Conservation (phyloP, 148 eudicot genomes). For the Vaccinium vitisidaea region DNA sequence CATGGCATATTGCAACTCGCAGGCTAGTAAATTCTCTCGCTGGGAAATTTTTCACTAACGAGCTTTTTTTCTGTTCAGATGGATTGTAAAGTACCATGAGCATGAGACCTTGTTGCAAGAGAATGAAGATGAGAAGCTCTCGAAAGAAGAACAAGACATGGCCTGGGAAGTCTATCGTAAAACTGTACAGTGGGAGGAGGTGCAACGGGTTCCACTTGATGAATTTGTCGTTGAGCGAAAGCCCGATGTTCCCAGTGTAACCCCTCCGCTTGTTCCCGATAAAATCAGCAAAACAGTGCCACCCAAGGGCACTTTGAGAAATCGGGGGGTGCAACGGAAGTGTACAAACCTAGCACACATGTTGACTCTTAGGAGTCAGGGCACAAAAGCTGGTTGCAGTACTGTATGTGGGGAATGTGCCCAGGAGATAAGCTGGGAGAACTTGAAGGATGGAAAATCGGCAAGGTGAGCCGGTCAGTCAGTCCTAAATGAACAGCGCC, state of each 20-base stretch:
- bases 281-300: conserved; percentile 14
- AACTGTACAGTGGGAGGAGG: conserved; percentile 77
- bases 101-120: conserved; percentile 92
- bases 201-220: conserved; percentile 50
- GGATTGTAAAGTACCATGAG: conserved; percentile 91
- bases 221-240: conserved; percentile 34
- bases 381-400: conserved; percentile 58
- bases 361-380: conserved; percentile 67
- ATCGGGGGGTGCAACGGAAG: conserved; percentile 40
- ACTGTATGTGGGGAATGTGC: conserved; percentile 92
- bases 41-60: background rate
- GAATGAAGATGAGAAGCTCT: conserved; percentile 90
- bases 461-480: background rate
- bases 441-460: conserved; percentile 27
- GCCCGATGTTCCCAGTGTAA: conserved; percentile 12
- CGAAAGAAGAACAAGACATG: conserved; percentile 98
- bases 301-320: conserved; percentile 32
- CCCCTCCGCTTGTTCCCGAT: conserved; percentile 12
- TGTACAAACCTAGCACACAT: conserved; percentile 74
- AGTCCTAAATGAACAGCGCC: background rate
- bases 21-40: background rate
- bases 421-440: conserved; percentile 63
- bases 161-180: conserved; percentile 87
- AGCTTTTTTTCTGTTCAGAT: conserved; percentile 38
- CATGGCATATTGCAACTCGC: background rate